Percentiles rank a stretch among this genome's conserved stretches.
These are phyloP conservation scores for Thielaviopsis punctulata DNA, from an alignment of 2,329 filamentous ascomycete species.

Conservation along the genomic window DNA sequence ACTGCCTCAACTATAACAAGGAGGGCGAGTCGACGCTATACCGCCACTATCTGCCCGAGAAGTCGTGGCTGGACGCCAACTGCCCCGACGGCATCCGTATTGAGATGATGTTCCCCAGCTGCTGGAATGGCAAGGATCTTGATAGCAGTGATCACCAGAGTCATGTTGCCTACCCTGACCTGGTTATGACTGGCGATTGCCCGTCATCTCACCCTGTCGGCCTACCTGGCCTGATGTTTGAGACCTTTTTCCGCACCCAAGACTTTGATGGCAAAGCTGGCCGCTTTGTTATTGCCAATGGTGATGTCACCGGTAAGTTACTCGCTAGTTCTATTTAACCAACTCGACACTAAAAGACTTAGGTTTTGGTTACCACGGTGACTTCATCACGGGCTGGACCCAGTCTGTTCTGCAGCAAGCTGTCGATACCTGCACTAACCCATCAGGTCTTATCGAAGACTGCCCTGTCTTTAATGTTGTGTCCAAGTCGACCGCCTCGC, in stretches of 20 bases:
- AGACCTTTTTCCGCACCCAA: constrained; percentile 67
- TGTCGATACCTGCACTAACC: constrained; percentile 58
- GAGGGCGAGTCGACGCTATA: constrained; percentile 55
- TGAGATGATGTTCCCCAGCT: constrained; percentile 77
- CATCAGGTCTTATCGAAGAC: constrained; percentile 50
- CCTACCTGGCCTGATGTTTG: constrained; percentile 61
- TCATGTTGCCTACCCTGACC: constrained; percentile 62
- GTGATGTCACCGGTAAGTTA: constrained; percentile 51
- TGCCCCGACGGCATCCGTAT: constrained; percentile 69
- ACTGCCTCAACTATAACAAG: constrained; percentile 69
- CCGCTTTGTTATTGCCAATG: constrained; percentile 59
- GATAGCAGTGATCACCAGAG: constrained; percentile 38
- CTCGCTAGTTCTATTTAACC: neutral
- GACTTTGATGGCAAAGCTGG: constrained; percentile 45
- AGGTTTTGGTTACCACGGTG: constrained; percentile 63
- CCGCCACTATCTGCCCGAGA: constrained; percentile 68
- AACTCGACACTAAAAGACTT: neutral
- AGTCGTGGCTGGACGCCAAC: constrained; percentile 61
- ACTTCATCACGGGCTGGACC: constrained; percentile 71
- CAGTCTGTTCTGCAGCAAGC: constrained; percentile 49
- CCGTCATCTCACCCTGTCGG: constrained; percentile 50
- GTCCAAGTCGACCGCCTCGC: constrained; percentile 33
- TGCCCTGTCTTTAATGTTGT: constrained; percentile 63
- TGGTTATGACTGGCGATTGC: constrained; percentile 62
- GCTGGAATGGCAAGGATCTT: constrained; percentile 60